Conservation (phyloP, 805 yeast species). For the Brettanomyces naardenensis region DNA sequence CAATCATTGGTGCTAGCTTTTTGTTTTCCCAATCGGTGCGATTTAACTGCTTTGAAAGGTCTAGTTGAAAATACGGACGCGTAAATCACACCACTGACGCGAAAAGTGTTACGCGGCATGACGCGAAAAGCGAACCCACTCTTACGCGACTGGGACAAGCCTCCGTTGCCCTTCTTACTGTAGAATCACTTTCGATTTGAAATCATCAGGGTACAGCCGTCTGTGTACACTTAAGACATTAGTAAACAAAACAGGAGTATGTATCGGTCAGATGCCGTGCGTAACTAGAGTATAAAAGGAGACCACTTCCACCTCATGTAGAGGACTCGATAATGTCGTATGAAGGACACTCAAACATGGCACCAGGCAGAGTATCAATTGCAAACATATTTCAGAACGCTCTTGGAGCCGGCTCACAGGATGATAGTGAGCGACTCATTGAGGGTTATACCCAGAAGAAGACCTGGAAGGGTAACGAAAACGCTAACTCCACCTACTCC, state of each 20-base stretch:
- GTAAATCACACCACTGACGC: background rate
- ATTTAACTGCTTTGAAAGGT: too few species aligned
- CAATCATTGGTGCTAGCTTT: too few species aligned
- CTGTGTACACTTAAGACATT: background rate
- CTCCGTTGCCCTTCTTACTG: too few species aligned
- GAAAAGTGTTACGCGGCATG: background rate
- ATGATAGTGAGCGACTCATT: background rate
- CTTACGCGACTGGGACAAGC: too few species aligned
- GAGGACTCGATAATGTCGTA: too few species aligned
- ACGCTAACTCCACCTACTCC: constrained; percentile 2
- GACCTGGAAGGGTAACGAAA: constrained; percentile 1
- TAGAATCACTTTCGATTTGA: too few species aligned
- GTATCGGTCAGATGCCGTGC: background rate
- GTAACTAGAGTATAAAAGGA: too few species aligned
- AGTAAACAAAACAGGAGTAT: background rate
- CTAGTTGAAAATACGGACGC: too few species aligned
- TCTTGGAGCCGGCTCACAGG: background rate
- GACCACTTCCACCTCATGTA: too few species aligned
- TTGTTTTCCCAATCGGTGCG: too few species aligned
- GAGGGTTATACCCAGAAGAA: background rate
- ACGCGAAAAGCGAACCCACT: background rate
- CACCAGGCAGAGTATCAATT: background rate
- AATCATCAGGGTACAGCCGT: too few species aligned
- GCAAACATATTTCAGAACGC: background rate
- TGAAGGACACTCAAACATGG: background rate